These are phyloP conservation scores for Geotrichum phurueaensis DNA, from an alignment of 1,139 yeast species.

Conservation along the genomic window DNA sequence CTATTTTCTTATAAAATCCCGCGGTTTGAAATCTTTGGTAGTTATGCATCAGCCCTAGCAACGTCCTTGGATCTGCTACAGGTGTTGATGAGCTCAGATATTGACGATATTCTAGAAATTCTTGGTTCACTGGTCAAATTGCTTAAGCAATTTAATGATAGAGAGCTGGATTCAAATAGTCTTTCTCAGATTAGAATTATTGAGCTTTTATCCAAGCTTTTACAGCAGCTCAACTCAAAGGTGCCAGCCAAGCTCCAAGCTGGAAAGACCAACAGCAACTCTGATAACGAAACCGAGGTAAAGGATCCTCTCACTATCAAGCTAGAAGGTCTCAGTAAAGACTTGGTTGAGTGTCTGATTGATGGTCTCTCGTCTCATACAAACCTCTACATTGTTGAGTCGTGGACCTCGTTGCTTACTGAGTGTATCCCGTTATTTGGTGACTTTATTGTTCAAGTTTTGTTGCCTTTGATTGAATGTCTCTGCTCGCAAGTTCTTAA, in stretches of 20 bases:
- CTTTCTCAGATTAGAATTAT: constrained; percentile 19
- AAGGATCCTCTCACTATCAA: constrained; percentile 10
- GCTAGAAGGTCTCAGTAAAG: constrained; percentile 13
- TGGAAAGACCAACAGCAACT: neutral
- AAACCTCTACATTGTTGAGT: constrained; percentile 41
- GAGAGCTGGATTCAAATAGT: constrained; percentile 11
- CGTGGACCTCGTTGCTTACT: constrained; percentile 45
- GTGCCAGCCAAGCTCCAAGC: constrained; percentile 4
- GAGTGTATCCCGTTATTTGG: constrained; percentile 45
- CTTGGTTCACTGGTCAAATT: constrained; percentile 14
- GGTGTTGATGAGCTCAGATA: constrained; percentile 10
- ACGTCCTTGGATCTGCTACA: constrained; percentile 13
- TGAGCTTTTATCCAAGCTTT: constrained; percentile 18
- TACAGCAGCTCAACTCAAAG: constrained; percentile 13
- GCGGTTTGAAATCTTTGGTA: constrained; percentile 5
- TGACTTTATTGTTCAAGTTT: constrained; percentile 48
- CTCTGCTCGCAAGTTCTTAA: constrained; percentile 44
- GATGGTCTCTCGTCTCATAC: constrained; percentile 34
- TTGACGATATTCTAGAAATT: constrained; percentile 18
- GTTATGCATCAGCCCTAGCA: constrained; percentile 12
- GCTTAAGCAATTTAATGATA: constrained; percentile 16
- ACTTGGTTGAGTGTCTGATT: constrained; percentile 34
- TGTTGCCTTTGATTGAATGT: constrained; percentile 46
- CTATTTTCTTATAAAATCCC: constrained; percentile 36
- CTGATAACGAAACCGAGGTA: constrained; percentile 8